These are phyloP conservation scores for Hyphochytrium catenoides DNA, from an alignment of 352 stramenopile species.

Conservation along the genomic window DNA sequence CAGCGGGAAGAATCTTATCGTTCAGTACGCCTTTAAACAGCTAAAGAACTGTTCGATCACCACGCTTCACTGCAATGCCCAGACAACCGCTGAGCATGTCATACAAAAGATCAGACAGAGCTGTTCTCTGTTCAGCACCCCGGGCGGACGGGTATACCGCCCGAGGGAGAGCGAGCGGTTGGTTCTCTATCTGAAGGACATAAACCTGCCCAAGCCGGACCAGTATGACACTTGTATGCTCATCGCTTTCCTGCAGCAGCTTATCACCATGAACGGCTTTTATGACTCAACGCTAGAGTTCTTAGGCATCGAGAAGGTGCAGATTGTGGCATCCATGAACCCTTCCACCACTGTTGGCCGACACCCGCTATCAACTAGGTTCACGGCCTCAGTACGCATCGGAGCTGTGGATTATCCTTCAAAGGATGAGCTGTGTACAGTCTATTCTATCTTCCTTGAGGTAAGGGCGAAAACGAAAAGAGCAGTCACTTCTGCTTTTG, in stretches of 20 bases:
- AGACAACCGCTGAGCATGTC: slow-evolving; percentile 75
- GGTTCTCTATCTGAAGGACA: slow-evolving; percentile 86
- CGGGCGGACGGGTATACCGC: slow-evolving; percentile 66
- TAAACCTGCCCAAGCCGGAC: slow-evolving; percentile 81
- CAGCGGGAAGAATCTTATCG: slow-evolving; percentile 82
- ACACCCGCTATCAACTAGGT: slow-evolving; percentile 69
- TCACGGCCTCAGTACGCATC: slow-evolving; percentile 78
- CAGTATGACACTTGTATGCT: slow-evolving; percentile 88
- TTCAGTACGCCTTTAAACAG: slow-evolving; percentile 62
- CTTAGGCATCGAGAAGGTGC: slow-evolving; percentile 69
- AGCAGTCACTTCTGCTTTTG: slow-evolving; percentile 16
- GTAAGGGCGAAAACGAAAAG: slow-evolving; percentile 19
- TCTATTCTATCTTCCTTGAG: slow-evolving; percentile 71
- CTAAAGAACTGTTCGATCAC: slow-evolving; percentile 41
- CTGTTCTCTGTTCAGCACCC: slow-evolving; percentile 75
- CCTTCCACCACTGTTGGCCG: slow-evolving; percentile 69
- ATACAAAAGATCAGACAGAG: slow-evolving; percentile 81
- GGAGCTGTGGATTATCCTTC: slow-evolving; percentile 77
- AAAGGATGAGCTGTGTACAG: slow-evolving; percentile 51
- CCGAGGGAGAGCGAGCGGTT: slow-evolving; percentile 70
- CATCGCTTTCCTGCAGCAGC: slow-evolving; percentile 83
- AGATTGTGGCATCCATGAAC: slow-evolving; percentile 85
- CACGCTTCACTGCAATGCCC: slow-evolving; percentile 78
- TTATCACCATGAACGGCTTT: slow-evolving; percentile 85
- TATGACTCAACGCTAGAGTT: slow-evolving; percentile 86